Conservation (phyloP, 768 basidiomycete species). For the Inosperma sp. region DNA sequence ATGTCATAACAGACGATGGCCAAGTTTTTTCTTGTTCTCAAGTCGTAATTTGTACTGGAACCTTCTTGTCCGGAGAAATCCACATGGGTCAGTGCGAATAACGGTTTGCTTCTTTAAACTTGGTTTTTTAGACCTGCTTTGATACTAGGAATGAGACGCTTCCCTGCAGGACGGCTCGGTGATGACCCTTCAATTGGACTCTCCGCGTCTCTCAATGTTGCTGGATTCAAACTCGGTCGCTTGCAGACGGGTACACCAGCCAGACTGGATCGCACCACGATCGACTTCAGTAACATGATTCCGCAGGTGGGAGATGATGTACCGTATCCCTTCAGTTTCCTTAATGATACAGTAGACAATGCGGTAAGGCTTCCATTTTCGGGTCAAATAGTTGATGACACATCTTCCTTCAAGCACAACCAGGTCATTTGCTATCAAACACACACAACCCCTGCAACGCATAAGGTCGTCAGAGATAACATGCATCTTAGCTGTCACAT, state of each 20-base stretch:
- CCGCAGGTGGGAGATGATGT: conserved; percentile 62
- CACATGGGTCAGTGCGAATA: conserved; percentile 64
- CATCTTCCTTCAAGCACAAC: conserved; percentile 45
- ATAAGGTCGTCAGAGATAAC: conserved; percentile 69
- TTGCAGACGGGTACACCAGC: conserved; percentile 88
- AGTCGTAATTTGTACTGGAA: conserved; percentile 87
- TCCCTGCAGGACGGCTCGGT: conserved; percentile 73
- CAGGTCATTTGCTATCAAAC: conserved; percentile 76
- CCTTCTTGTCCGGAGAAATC: conserved; percentile 87
- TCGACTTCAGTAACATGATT: conserved; percentile 59
- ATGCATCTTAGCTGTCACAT: conserved; percentile 80
- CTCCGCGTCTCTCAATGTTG: conserved; percentile 65
- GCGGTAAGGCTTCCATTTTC: conserved; percentile 40
- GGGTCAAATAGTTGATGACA: background rate
- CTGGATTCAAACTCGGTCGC: conserved; percentile 79
- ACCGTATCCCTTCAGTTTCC: conserved; percentile 72
- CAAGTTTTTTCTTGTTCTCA: conserved; percentile 72
- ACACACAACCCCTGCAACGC: conserved; percentile 65
- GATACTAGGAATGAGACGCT: conserved; percentile 55
- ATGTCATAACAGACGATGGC: conserved; percentile 53
- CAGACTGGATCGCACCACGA: conserved; percentile 62
- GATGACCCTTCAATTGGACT: conserved; percentile 71
- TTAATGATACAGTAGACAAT: conserved; percentile 66
- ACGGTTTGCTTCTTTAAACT: background rate
- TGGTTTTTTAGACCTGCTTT: background rate